These are phyloP conservation scores for Dillenia turbinata DNA, from an alignment of 164 flowering plant genomes.

Conservation along the genomic window DNA sequence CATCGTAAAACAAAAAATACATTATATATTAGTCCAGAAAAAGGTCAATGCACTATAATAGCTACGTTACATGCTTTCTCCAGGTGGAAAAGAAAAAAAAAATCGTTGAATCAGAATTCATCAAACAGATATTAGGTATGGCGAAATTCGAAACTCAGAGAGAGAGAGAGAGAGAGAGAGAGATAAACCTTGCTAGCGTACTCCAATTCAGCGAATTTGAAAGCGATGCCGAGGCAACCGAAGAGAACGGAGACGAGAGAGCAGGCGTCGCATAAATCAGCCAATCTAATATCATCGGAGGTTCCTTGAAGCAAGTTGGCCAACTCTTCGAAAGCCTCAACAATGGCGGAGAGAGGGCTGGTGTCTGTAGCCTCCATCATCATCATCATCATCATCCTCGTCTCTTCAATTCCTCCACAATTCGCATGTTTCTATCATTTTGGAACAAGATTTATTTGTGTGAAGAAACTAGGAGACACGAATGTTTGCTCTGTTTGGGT, in stretches of 20 bases:
- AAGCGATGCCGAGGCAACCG: conserved; percentile 78
- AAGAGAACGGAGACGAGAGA: conserved; percentile 68
- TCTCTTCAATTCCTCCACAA: too few relatives aligned
- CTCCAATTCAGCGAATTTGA: conserved; percentile 86
- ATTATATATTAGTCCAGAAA: too few relatives aligned
- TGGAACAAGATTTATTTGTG: too few relatives aligned
- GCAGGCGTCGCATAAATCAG: conserved; percentile 57
- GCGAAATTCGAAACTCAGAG: background rate
- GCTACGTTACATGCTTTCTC: too few relatives aligned
- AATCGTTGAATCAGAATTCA: background rate
- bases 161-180: background rate
- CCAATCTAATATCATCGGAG: conserved; percentile 31
- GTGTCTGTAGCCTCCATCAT: too few relatives aligned
- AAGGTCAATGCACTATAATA: too few relatives aligned
- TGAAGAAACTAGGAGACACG: too few relatives aligned
- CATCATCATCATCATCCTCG: too few relatives aligned
- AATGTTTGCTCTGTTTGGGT: too few relatives aligned
- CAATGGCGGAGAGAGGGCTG: conserved; percentile 43
- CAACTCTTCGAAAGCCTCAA: conserved; percentile 65
- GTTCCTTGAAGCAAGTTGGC: conserved; percentile 11
- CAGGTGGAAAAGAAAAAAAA: too few relatives aligned
- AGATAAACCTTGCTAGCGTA: conserved; percentile 61
- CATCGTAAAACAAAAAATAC: too few relatives aligned
- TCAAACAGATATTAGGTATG: background rate
- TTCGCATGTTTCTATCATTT: too few relatives aligned